Percentiles rank a stretch among this genome's conserved stretches.
These are phyloP conservation scores for Plantago coronopus DNA, from an alignment of 305 asterid species.

Conservation along the genomic window DNA sequence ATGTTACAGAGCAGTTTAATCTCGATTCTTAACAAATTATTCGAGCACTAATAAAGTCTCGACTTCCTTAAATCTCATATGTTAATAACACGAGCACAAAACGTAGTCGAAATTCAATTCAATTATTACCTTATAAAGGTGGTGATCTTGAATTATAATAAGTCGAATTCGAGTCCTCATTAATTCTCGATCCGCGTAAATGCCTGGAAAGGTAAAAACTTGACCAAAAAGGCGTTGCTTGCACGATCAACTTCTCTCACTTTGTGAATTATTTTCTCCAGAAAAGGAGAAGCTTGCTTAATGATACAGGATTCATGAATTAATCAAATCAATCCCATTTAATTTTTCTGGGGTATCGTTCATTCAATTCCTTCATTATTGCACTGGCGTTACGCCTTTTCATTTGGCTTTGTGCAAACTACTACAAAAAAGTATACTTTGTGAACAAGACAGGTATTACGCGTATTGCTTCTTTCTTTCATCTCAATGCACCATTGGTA, in stretches of 20 bases:
- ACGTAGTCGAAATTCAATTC: too few species aligned
- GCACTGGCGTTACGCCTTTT: constrained; percentile 18
- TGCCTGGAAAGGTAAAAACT: too few species aligned
- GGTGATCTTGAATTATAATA: too few species aligned
- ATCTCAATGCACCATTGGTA: neutral
- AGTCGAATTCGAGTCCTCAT: too few species aligned
- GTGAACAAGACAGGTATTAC: constrained; percentile 21
- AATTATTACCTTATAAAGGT: too few species aligned
- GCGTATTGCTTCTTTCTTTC: constrained; percentile 12
- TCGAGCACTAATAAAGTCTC: too few species aligned
- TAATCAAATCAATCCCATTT: too few species aligned
- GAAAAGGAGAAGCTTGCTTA: constrained; percentile 10
- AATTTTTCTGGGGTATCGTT: constrained; percentile 14
- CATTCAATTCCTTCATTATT: constrained; percentile 16
- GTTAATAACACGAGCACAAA: too few species aligned
- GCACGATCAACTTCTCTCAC: constrained; percentile 44
- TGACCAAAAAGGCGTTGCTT: constrained; percentile 32
- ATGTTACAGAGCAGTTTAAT: too few species aligned
- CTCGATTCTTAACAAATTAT: too few species aligned
- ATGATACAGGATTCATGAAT: neutral
- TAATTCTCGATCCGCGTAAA: too few species aligned
- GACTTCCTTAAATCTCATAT: too few species aligned
- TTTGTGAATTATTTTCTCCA: neutral
- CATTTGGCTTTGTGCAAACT: constrained; percentile 39
- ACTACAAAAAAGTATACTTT: constrained; percentile 21